Evolutionary conservation across 768 basidiomycete genomes (phyloP).

Genomic region (Tubosaeta sp.): DNA sequence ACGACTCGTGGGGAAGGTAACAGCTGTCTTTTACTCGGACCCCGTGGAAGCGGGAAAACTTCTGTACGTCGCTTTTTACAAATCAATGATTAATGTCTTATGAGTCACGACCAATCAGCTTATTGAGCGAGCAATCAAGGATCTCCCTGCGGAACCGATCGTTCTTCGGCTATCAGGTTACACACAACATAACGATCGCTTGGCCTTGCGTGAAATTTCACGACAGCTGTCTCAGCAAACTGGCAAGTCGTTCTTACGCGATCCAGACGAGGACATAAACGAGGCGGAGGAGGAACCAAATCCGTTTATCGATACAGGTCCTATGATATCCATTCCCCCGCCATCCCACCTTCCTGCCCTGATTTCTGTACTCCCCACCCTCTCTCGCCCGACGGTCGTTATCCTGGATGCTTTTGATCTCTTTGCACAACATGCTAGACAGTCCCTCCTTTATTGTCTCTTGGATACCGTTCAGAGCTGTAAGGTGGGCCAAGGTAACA

Average conservation of each 20-base stretch:
- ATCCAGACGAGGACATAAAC: constrained; percentile 26
- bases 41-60: constrained; percentile 84
- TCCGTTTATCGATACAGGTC: constrained; percentile 43
- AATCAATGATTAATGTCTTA: constrained; percentile 1
- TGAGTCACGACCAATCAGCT: constrained; percentile 38
- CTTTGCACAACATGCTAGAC: constrained; percentile 87
- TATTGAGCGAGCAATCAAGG: constrained; percentile 51
- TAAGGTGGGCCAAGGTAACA: constrained; percentile 50
- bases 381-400: constrained; percentile 75
- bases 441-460: constrained; percentile 90
- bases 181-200: constrained; percentile 77
- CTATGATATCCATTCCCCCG: constrained; percentile 47
- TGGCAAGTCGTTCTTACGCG: constrained; percentile 50
- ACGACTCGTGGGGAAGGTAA: constrained; percentile 84
- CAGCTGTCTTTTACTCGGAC: constrained; percentile 84
- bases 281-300: constrained; percentile 42
- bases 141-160: constrained; percentile 52
- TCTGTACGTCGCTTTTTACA: constrained; percentile 38
- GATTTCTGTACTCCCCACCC: constrained; percentile 72
- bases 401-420: constrained; percentile 91
- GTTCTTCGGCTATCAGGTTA: constrained; percentile 82
- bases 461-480: constrained; percentile 92
- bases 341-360: constrained; percentile 69
- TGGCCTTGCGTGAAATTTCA: constrained; percentile 91
- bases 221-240: constrained; percentile 78